Percentiles rank a stretch among this genome's conserved stretches.
Conservation (phyloP, 495 filamentous ascomycete genomes). For the Geoglossum glabrum region DNA sequence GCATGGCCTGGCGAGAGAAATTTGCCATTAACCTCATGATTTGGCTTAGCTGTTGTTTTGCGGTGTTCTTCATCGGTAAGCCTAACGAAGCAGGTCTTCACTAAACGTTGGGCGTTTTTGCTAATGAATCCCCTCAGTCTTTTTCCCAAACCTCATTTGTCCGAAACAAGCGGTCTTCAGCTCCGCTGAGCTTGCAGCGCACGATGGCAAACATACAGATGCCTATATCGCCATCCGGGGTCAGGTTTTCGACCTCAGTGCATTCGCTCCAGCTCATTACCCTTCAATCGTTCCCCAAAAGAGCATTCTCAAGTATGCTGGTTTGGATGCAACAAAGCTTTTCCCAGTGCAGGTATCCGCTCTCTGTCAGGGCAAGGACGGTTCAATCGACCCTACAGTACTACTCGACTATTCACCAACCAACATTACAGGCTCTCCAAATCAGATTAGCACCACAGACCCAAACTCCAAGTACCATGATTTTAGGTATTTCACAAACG, state of each 20-base stretch:
- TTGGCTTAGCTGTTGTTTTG: constrained; percentile 64
- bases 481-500: constrained; percentile 67
- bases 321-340: constrained; percentile 62
- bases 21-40: constrained; percentile 96
- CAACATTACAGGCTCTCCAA: constrained; percentile 49
- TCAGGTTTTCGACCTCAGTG: constrained; percentile 64
- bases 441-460: constrained; percentile 44
- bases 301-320: constrained; percentile 57
- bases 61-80: constrained; percentile 51
- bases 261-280: constrained; percentile 62
- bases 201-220: constrained; percentile 47
- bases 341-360: constrained; percentile 94
- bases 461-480: constrained; percentile 70
- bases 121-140: constrained; percentile 24
- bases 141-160: constrained; percentile 76
- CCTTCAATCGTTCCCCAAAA: constrained; percentile 46
- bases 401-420: constrained; percentile 59
- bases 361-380: constrained; percentile 57
- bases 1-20: constrained; percentile 90
- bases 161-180: constrained; percentile 80
- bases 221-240: constrained; percentile 73
- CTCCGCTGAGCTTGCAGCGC: constrained; percentile 46
- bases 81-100: constrained; percentile 11
- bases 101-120: not conserved
- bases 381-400: constrained; percentile 45